Evolutionary conservation across 228 moss, liverwort and hornwort species (phyloP), one percentile per base, ranked within the genome.

Genomic region (Sphagnum magellanicum): DNA sequence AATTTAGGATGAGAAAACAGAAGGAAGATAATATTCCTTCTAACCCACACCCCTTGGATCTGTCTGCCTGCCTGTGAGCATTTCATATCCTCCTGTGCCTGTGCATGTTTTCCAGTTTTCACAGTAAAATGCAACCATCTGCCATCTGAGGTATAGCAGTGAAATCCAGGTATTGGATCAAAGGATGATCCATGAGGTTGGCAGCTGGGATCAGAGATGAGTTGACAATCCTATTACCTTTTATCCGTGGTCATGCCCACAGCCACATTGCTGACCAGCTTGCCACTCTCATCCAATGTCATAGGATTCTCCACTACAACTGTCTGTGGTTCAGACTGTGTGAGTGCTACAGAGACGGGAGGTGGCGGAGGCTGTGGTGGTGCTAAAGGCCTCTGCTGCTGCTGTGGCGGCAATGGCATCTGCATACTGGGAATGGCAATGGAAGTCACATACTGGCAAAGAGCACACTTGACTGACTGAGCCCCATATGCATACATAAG

Each of bases 361-460:
- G 77, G 72, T 0, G 73, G 59, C 3, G 71, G 15, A 48, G 70
- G 59, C 4, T 59, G 64, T 14, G 52, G 70, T 5, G 15, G 46
- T 32, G 72, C 8, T 4, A 71, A 68, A 9, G 71, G 72, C 17
- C 68, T 67, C 69, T 74, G 68, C 71, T 75, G 78, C 32, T 70
- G 76, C 71, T 55, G 55, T 55, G 12, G 8, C 16, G 82, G 88
- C 5, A 83, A 59, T 4, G 80, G 78, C 4, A 83, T 0, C 6
- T 83, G 50, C 78, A 81, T 72, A 53, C 52, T 74, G 1, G 78
- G 83, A 82, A 88, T 80, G 0, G 82, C 79, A 32, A 88, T 84
- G 57, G 85, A 71, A 6, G 98, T 94, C 1, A 98, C 93, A 61
- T 72, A 98, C 77, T 92, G 89, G 17, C 98, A 98, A 5, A 81